A percentile compares a stretch with the other conserved stretches of the same genome.
phyloP scores from a whole-genome alignment of 2,329 filamentous ascomycete species.

The Boeremia exigua region DNA sequence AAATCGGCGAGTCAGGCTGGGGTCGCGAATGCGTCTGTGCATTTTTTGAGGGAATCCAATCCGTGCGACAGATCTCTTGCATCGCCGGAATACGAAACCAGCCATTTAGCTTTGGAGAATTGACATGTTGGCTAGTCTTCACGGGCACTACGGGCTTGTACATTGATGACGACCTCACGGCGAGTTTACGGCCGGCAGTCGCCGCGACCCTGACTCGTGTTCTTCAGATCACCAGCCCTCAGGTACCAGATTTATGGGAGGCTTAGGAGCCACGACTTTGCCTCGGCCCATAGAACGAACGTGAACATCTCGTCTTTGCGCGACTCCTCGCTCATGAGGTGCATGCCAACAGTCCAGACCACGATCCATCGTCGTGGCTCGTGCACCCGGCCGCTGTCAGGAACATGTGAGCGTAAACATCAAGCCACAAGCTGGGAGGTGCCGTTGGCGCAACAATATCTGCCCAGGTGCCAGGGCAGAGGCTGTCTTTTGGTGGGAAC shows the following conservation, averaged over 20 bases:
- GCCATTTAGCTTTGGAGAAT: background rate
- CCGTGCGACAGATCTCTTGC: slow-evolving; percentile 4
- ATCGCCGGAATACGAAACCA: background rate
- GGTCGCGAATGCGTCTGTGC: background rate
- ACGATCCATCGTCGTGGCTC: slow-evolving; percentile 5
- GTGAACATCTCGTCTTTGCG: slow-evolving; percentile 1
- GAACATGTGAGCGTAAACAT: slow-evolving; percentile 9
- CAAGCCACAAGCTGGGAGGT: slow-evolving; percentile 1
- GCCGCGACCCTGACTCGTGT: slow-evolving; percentile 3
- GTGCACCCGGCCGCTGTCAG: slow-evolving; percentile 16
- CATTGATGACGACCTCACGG: slow-evolving; percentile 1
- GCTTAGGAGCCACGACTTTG: background rate
- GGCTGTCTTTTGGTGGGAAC: too few relatives aligned
- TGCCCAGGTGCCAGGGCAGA: background rate
- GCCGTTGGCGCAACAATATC: background rate
- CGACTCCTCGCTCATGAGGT: background rate
- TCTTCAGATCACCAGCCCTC: slow-evolving; percentile 4
- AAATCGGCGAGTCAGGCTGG: background rate
- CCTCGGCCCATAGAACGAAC: background rate
- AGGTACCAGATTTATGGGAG: background rate
- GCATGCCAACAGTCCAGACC: slow-evolving; percentile 9
- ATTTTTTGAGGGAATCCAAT: slow-evolving; percentile 2
- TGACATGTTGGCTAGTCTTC: background rate
- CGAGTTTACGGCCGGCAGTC: slow-evolving; percentile 16
- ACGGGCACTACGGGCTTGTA: background rate